These are phyloP conservation scores for Xylaria cubensis DNA, from an alignment of 495 filamentous ascomycete genomes.

Conservation along the genomic window DNA sequence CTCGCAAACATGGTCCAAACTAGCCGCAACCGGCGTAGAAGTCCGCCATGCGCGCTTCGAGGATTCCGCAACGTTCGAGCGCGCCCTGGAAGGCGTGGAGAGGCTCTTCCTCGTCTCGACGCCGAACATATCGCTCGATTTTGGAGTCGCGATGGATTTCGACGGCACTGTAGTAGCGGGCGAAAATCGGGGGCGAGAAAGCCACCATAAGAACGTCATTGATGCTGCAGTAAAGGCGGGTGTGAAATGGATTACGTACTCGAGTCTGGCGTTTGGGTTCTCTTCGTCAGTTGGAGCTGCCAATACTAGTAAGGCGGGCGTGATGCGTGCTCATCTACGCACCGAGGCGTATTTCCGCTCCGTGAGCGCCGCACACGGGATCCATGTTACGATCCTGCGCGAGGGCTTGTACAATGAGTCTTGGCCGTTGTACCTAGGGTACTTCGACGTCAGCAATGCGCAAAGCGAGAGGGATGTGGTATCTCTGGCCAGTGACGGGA, in stretches of 20 bases:
- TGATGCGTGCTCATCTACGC: conserved; percentile 73
- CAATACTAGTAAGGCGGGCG: conserved; percentile 46
- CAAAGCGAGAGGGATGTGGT: conserved; percentile 37
- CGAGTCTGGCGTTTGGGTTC: conserved; percentile 58
- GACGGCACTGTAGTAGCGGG: conserved; percentile 18
- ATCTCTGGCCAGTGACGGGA: conserved; percentile 48
- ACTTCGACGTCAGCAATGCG: conserved; percentile 53
- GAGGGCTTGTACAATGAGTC: conserved; percentile 73
- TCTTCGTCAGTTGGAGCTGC: not conserved
- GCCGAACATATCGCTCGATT: conserved; percentile 37
- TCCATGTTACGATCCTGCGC: conserved; percentile 61
- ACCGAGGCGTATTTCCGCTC: conserved; percentile 64
- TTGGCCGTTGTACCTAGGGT: conserved; percentile 72
- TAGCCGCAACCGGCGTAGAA: conserved; percentile 37
- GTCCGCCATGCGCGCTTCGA: conserved; percentile 55
- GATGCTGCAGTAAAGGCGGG: conserved; percentile 62
- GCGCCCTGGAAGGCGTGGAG: conserved; percentile 50
- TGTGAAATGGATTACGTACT: conserved; percentile 71
- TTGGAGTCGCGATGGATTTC: conserved; percentile 19
- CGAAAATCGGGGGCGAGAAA: conserved; percentile 47
- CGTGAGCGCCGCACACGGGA: conserved; percentile 33
- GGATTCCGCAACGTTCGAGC: conserved; percentile 38
- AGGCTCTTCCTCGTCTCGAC: conserved; percentile 59
- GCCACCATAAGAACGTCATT: conserved; percentile 60
- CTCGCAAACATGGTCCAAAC: conserved; percentile 34